Conservation (phyloP, 2,329 filamentous ascomycete genomes). For the Raffaelea ambrosiae region DNA sequence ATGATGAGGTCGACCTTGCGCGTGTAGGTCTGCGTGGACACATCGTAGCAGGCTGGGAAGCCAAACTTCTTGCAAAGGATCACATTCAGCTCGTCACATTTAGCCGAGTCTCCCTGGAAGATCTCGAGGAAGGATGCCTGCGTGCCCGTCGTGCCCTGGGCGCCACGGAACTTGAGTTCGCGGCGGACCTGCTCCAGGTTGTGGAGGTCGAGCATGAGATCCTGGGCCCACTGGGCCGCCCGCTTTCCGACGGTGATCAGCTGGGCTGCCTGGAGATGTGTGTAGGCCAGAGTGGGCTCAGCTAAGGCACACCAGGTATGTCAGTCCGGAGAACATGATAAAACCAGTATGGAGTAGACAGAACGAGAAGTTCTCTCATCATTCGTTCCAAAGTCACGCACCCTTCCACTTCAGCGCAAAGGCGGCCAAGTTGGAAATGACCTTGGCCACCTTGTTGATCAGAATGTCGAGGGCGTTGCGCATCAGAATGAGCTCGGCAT, state of each 20-base stretch:
- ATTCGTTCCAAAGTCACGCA: slow-evolving; percentile 18
- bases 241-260: slow-evolving; percentile 57
- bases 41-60: slow-evolving; percentile 45
- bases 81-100: slow-evolving; percentile 46
- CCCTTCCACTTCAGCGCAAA: slow-evolving; percentile 53
- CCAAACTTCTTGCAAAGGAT: slow-evolving; percentile 46
- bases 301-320: too few species aligned
- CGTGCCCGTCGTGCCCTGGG: slow-evolving; percentile 27
- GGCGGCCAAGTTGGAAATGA: slow-evolving; percentile 62
- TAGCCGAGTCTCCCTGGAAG: slow-evolving; percentile 38
- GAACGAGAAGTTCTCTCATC: too few species aligned
- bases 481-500: slow-evolving; percentile 70
- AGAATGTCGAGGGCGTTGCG: slow-evolving; percentile 68
- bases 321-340: too few species aligned
- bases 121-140: slow-evolving; percentile 31
- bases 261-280: slow-evolving; percentile 59
- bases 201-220: slow-evolving; percentile 60
- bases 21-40: slow-evolving; percentile 52
- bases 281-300: slow-evolving; percentile 29
- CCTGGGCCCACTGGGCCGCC: slow-evolving; percentile 65
- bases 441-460: slow-evolving; percentile 67
- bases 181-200: slow-evolving; percentile 61
- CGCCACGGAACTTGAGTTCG: slow-evolving; percentile 67
- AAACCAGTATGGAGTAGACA: too few species aligned
- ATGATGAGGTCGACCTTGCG: slow-evolving; percentile 76